phyloP scores from a whole-genome alignment of 306 rosid genomes.

The Carpinus fangiana region DNA sequence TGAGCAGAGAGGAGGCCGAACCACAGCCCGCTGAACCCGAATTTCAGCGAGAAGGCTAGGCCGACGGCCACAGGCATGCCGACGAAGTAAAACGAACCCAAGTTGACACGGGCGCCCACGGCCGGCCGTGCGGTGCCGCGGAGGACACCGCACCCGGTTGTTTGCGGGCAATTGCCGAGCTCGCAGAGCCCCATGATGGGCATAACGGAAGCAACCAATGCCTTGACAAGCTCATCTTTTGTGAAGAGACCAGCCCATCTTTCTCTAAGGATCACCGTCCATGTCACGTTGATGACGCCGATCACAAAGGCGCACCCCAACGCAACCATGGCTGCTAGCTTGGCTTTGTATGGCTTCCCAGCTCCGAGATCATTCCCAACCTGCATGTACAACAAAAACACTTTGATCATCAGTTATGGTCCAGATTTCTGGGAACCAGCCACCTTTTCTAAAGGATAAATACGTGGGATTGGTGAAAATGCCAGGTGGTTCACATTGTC shows the following conservation, averaged over 20 bases:
- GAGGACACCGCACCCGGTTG: constrained; percentile 83
- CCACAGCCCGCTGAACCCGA: constrained; percentile 93
- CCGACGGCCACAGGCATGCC: constrained; percentile 89
- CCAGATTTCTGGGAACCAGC: not conserved
- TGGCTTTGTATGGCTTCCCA: constrained; percentile 86
- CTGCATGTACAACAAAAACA: constrained; percentile 34
- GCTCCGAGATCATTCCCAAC: constrained; percentile 98
- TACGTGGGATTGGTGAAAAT: too few species aligned
- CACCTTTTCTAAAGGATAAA: not conserved
- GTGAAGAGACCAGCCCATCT: constrained; percentile 89
- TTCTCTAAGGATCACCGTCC: constrained; percentile 70
- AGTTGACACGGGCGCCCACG: constrained; percentile 64
- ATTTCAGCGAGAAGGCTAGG: constrained; percentile 65
- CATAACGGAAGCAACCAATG: constrained; percentile 75
- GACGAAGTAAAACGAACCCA: constrained; percentile 71
- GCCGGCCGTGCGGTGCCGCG: constrained; percentile 83
- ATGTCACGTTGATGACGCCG: constrained; percentile 76
- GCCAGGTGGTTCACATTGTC: too few species aligned
- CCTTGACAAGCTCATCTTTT: constrained; percentile 48
- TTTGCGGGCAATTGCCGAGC: constrained; percentile 90
- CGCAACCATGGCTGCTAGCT: constrained; percentile 88
- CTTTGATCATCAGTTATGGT: not conserved
- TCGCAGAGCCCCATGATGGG: constrained; percentile 89
- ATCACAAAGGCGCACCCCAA: constrained; percentile 76
- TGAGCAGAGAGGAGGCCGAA: constrained; percentile 87